Evolutionary conservation across 192 early-diverging fungal species (phyloP), one percentile per base, ranked within the genome.

Genomic region (Haplosporangium gracile): DNA sequence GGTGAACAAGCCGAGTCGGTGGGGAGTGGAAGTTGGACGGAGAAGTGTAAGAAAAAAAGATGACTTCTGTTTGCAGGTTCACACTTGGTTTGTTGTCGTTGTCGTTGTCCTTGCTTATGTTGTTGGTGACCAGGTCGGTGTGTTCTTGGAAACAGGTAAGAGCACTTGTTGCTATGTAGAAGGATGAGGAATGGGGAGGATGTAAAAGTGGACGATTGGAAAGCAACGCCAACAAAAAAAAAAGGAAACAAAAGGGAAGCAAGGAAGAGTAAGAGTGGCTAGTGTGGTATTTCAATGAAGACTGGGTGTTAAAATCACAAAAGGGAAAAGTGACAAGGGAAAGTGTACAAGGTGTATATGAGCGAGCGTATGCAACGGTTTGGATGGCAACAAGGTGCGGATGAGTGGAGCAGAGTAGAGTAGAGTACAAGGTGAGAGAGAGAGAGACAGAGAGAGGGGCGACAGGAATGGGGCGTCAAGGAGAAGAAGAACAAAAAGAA

Each of bases 391-490:
- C 57, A 60, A 10, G 18, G 53, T 45, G 18, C 4, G 49, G 18
- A 51, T 22, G 49, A 22, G 49, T 51, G 5, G 16, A 51, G 15
- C 4, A 22, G 49, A 22, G 49, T 51, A 49, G 47, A 11, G 47
- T 49, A 51, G 20, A 51, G 49, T 51, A 51, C 49, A 51, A 5
- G 5, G 42, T 43, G 5, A 11, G 42, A 49, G 5, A 49, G 4
- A 26, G 26, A 26, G 60, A 65, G 10, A 7, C 7, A 10, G 60
- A 65, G 29, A 8, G 13, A 26, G 60, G 29, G 10, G 60, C 4
- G 24, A 26, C 9, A 51, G 60, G 60, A 65, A 65, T 65, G 60
- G 60, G 60, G 60, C 60, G 60, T 65, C 60, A 65, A 65, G 29
- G n/a, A 60, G n/a, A 60, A 20, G 51, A 53, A 16, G 2, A 16